These are phyloP conservation scores for Puccinia polysora DNA, from an alignment of 1,284 basidiomycete species.

Conservation along the genomic window DNA sequence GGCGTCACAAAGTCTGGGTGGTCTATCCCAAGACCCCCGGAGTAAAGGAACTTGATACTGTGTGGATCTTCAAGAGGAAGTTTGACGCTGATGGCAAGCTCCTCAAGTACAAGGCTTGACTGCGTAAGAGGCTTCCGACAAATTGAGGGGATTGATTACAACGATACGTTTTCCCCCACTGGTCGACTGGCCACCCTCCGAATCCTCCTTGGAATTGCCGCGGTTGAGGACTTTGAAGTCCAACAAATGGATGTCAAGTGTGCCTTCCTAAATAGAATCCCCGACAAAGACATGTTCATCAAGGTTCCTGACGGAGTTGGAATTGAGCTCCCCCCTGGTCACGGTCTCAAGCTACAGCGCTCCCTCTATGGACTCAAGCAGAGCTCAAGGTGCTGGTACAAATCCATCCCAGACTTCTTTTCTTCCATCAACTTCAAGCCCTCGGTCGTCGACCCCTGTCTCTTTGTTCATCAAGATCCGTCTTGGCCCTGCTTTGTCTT, in stretches of 20 bases:
- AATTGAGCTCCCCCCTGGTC: background rate
- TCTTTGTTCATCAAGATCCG: background rate
- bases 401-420: background rate
- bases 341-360: background rate
- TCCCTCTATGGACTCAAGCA: background rate
- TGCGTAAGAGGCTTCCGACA: background rate
- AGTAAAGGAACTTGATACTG: background rate
- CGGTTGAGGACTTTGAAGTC: background rate
- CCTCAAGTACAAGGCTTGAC: too few species aligned
- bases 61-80: background rate
- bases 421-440: background rate
- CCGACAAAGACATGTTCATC: background rate
- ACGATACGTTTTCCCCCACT: background rate
- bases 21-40: background rate
- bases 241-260: background rate
- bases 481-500: background rate
- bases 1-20: background rate
- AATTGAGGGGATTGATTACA: background rate
- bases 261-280: background rate
- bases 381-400: background rate
- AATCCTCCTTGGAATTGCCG: background rate
- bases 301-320: background rate
- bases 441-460: background rate
- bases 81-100: background rate
- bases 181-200: background rate